Evolutionary conservation across 129 eudicot species (phyloP).

Genomic region (Apium graveolens): DNA sequence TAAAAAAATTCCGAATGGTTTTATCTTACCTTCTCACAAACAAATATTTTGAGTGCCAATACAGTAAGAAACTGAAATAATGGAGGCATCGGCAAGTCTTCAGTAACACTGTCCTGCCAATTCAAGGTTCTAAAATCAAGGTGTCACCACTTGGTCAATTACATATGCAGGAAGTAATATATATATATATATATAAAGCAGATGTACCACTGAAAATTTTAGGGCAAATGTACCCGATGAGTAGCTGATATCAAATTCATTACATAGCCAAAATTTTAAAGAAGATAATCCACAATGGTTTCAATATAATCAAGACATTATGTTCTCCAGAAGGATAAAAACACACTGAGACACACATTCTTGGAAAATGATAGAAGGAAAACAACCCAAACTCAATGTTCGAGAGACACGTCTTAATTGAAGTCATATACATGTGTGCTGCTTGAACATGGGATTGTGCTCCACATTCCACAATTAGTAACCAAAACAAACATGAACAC

Average conservation of each 20-base stretch:
- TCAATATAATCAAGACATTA: neutral
- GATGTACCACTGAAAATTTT: neutral
- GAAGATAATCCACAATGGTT: neutral
- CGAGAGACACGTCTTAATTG: neutral
- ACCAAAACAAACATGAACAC: neutral
- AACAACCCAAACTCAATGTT: neutral
- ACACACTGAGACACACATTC: neutral
- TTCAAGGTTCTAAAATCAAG: conserved; percentile 14
- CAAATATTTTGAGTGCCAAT: conserved; percentile 71
- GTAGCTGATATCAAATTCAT: neutral
- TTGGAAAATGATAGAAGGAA: neutral
- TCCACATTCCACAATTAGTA: neutral
- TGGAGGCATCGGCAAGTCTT: conserved; percentile 93
- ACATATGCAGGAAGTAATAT: neutral
- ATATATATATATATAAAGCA: neutral
- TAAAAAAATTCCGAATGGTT: neutral
- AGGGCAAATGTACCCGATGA: neutral
- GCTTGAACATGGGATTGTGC: neutral
- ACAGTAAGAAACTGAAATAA: conserved; percentile 82
- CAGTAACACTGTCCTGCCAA: conserved; percentile 57
- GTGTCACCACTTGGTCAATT: neutral
- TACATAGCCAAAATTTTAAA: neutral
- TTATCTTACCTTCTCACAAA: conserved; percentile 56
- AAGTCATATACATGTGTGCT: neutral
- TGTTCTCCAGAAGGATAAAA: neutral